These are phyloP conservation scores for Parsonsia alboflavescens DNA, from an alignment of 257 asterid species.

Conservation along the genomic window DNA sequence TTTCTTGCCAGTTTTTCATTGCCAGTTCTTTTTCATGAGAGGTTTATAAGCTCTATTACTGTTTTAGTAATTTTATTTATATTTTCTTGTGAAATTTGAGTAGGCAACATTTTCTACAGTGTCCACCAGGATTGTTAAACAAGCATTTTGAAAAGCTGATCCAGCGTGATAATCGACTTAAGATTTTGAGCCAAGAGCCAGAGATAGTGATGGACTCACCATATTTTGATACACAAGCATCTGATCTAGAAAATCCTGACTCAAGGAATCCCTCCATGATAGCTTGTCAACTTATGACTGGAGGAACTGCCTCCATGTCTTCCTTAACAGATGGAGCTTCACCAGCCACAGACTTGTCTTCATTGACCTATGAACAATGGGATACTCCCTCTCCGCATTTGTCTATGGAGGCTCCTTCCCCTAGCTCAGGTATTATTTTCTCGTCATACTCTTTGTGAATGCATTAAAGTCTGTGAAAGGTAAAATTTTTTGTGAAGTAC, in stretches of 20 bases:
- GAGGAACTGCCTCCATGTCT: conserved; percentile 36
- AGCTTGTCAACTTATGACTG: conserved; percentile 26
- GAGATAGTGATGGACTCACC: conserved; percentile 47
- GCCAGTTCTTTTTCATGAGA: neutral
- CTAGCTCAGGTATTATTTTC: conserved; percentile 54
- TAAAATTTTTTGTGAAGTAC: neutral
- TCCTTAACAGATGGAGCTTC: conserved; percentile 40
- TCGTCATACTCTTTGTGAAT: neutral
- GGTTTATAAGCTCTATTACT: conserved; percentile 1
- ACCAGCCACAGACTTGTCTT: conserved; percentile 36
- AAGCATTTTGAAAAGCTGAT: conserved; percentile 80
- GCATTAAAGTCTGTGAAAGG: neutral
- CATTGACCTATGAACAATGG: conserved; percentile 31
- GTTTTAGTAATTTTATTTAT: conserved; percentile 13
- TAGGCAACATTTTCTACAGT: conserved; percentile 67
- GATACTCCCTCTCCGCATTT: conserved; percentile 27
- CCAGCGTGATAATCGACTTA: conserved; percentile 61
- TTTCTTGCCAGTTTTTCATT: neutral
- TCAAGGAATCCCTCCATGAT: conserved; percentile 28
- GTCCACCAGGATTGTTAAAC: conserved; percentile 61
- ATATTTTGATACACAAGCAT: conserved; percentile 46
- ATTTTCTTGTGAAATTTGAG: conserved; percentile 16
- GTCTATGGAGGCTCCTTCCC: conserved; percentile 46
- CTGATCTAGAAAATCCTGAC: conserved; percentile 40
- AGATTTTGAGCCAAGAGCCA: conserved; percentile 54